A percentile compares a stretch with the other conserved stretches of the same genome.
Conservation (phyloP, 441 rosid species). For the Rhodomyrtus psidioides region DNA sequence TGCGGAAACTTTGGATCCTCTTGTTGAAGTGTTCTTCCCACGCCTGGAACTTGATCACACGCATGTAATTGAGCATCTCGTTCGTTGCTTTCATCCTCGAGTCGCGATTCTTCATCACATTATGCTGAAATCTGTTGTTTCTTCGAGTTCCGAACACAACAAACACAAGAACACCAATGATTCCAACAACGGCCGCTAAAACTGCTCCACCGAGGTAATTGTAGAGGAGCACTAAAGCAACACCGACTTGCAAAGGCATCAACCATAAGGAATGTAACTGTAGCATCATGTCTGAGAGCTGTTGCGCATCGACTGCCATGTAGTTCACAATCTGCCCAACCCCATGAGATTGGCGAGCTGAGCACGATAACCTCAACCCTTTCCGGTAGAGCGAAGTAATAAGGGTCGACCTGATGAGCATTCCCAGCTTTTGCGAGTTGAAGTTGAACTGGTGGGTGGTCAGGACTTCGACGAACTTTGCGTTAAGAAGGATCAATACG, state of each 20-base stretch:
- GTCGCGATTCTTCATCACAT: slow-evolving; percentile 69
- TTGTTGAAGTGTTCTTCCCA: slow-evolving; percentile 90
- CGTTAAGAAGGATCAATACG: slow-evolving; percentile 56
- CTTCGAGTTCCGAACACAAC: slow-evolving; percentile 45
- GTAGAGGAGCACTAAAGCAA: slow-evolving; percentile 63
- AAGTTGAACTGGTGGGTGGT: slow-evolving; percentile 75
- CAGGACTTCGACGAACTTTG: slow-evolving; percentile 76
- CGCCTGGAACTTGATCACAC: slow-evolving; percentile 93
- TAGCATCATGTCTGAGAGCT: slow-evolving; percentile 92
- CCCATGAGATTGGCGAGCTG: slow-evolving; percentile 90
- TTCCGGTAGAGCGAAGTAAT: slow-evolving; percentile 76
- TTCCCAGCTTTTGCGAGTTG: slow-evolving; percentile 88
- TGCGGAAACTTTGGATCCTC: slow-evolving; percentile 60
- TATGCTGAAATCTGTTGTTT: slow-evolving; percentile 61
- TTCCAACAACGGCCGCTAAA: slow-evolving; percentile 52
- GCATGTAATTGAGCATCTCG: slow-evolving; percentile 90
- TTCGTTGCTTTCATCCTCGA: slow-evolving; percentile 89
- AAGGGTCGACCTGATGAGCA: slow-evolving; percentile 75
- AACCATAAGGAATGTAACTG: slow-evolving; percentile 89
- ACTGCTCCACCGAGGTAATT: slow-evolving; percentile 51
- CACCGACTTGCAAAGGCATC: slow-evolving; percentile 73
- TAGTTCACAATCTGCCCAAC: slow-evolving; percentile 94
- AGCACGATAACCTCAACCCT: slow-evolving; percentile 66
- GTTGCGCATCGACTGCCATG: slow-evolving; percentile 97
- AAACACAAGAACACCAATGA: slow-evolving; percentile 39